A percentile compares a stretch with the other conserved stretches of the same genome.
Conservation (phyloP, 2,329 filamentous ascomycete genomes). For the Blastomyces emzantsi region DNA sequence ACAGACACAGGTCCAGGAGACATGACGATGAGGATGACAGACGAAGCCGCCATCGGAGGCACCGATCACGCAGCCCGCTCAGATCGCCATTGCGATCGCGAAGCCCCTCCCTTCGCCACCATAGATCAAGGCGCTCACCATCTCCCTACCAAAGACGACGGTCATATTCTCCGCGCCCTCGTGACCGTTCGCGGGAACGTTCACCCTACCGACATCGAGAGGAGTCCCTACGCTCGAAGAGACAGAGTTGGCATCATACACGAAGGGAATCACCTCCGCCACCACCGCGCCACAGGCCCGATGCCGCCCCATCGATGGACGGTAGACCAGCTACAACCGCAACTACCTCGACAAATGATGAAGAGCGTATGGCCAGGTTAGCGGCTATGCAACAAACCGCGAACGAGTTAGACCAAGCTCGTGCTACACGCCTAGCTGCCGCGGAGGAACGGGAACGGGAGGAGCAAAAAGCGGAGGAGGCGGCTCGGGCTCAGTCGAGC, state of each 20-base stretch:
- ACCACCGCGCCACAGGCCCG: conserved; percentile 9
- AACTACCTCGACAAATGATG: conserved; percentile 9
- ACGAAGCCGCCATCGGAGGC: conserved; percentile 34
- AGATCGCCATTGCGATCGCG: conserved; percentile 37
- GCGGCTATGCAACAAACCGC: conserved; percentile 65
- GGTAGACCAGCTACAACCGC: conserved; percentile 13
- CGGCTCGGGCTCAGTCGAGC: conserved; percentile 48
- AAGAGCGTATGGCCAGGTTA: conserved; percentile 53
- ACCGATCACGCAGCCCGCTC: conserved; percentile 37
- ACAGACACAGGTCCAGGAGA: conserved; percentile 22
- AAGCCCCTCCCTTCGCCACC: conserved; percentile 23
- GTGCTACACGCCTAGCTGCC: conserved; percentile 55
- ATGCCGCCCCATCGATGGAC: conserved; percentile 10
- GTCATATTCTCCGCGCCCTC: conserved; percentile 18
- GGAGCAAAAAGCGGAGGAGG: conserved; percentile 57
- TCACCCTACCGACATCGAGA: conserved; percentile 31
- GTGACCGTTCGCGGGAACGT: conserved; percentile 25
- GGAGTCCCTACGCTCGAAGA: conserved; percentile 26
- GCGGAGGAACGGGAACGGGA: conserved; percentile 56
- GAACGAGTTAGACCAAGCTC: conserved; percentile 57
- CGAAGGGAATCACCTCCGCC: conserved; percentile 18
- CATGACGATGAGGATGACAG: conserved; percentile 19
- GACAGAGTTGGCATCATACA: conserved; percentile 23
- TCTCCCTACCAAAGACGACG: conserved; percentile 19
- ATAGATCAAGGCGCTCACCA: conserved; percentile 17